phyloP scores from a whole-genome alignment of 768 basidiomycete species.

The Lactifluus hygrophoroides region DNA sequence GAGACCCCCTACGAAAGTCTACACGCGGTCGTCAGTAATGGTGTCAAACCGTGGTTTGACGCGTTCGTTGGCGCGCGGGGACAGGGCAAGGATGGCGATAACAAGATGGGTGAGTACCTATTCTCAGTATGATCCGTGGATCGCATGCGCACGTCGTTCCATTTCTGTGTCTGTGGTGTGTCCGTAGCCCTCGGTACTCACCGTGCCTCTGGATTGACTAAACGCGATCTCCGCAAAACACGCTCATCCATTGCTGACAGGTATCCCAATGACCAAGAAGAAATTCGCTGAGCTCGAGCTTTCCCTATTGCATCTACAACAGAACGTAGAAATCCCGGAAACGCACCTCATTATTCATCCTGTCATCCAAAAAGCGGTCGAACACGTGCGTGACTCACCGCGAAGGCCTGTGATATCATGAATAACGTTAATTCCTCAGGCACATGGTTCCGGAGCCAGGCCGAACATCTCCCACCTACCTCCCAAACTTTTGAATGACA shows the following conservation, averaged over 20 bases:
- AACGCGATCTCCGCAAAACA: not conserved
- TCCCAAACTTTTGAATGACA: constrained; percentile 71
- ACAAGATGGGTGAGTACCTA: constrained; percentile 60
- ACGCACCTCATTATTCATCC: constrained; percentile 91
- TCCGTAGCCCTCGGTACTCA: too few relatives aligned
- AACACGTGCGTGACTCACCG: constrained; percentile 33
- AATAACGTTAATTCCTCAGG: constrained; percentile 18
- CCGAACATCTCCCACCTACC: constrained; percentile 73
- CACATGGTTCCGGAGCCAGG: constrained; percentile 44
- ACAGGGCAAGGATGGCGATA: constrained; percentile 66
- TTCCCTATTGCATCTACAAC: constrained; percentile 88
- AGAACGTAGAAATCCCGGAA: constrained; percentile 98
- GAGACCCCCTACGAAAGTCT: constrained; percentile 92
- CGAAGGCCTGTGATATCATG: not conserved
- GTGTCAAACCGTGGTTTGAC: constrained; percentile 97
- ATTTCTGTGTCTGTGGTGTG: not conserved
- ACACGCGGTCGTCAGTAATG: constrained; percentile 89
- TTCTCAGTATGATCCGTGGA: not conserved
- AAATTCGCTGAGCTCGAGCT: constrained; percentile 98
- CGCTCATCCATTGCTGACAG: constrained; percentile 26
- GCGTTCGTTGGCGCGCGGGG: constrained; percentile 87
- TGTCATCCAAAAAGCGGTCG: constrained; percentile 78
- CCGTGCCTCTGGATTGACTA: not conserved
- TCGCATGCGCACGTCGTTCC: not conserved
- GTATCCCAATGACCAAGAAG: constrained; percentile 97